These are phyloP conservation scores for Boletus patriciae DNA, from an alignment of 768 basidiomycete species.

Conservation along the genomic window DNA sequence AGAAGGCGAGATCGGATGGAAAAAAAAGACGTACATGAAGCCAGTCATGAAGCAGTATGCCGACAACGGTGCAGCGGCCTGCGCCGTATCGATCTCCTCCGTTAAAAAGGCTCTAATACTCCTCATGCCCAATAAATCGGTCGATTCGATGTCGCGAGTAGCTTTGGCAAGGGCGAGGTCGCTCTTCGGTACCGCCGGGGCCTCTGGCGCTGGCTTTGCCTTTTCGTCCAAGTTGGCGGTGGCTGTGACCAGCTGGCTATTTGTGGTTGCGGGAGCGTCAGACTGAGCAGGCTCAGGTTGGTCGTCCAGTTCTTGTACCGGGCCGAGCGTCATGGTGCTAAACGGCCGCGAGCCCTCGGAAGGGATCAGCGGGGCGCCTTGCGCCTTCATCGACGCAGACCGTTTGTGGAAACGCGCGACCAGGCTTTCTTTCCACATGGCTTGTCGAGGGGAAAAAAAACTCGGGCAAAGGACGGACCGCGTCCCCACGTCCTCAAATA, in stretches of 20 bases:
- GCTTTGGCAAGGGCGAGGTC: not conserved
- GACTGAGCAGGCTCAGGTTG: too few relatives aligned
- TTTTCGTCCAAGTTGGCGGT: not conserved
- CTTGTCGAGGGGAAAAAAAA: too few relatives aligned
- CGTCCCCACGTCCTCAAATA: too few relatives aligned
- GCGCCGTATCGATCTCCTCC: conserved; percentile 26
- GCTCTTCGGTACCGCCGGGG: not conserved
- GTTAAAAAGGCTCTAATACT: conserved; percentile 13
- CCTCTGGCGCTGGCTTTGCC: not conserved
- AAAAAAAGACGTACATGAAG: conserved; percentile 56
- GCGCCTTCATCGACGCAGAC: conserved; percentile 3
- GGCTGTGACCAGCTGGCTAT: not conserved
- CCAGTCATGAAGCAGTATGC: conserved; percentile 81
- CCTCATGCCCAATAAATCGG: conserved; percentile 1
- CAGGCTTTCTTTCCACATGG: too few relatives aligned
- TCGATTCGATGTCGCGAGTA: conserved; percentile 19
- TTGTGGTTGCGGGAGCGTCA: not conserved
- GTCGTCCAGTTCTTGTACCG: conserved; percentile 10
- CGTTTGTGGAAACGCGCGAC: conserved; percentile 13
- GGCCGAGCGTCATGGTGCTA: conserved; percentile 7
- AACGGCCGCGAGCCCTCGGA: conserved; percentile 1
- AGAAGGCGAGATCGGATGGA: not conserved
- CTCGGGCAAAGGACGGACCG: too few relatives aligned
- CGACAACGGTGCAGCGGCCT: conserved; percentile 52
- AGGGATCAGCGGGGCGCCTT: conserved; percentile 17